phyloP scores from a whole-genome alignment of 371 early-diverging fungal species.

The Nematocida major region DNA sequence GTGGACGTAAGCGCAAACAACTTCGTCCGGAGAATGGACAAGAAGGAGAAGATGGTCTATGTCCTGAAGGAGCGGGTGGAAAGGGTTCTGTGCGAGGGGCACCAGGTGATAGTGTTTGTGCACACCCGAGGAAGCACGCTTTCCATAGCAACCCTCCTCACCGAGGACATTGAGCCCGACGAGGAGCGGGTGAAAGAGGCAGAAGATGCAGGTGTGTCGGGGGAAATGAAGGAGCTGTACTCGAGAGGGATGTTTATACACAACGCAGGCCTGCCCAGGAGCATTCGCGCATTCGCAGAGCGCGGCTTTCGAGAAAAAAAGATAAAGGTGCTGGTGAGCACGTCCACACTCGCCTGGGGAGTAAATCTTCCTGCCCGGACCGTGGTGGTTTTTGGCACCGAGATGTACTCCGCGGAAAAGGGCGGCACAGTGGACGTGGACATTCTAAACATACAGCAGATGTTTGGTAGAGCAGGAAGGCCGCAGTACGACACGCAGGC shows the following conservation, averaged over 20 bases:
- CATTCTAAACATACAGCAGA: conserved; percentile 72
- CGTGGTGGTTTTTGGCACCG: conserved; percentile 96
- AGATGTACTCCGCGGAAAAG: conserved; percentile 80
- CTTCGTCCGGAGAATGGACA: conserved; percentile 45
- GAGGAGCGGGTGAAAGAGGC: background rate
- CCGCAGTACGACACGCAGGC: conserved; percentile 92
- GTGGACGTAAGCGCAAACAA: conserved; percentile 56
- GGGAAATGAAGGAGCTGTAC: conserved; percentile 26
- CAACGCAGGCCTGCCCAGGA: conserved; percentile 92
- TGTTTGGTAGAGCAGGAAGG: conserved; percentile 97
- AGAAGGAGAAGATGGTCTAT: conserved; percentile 8
- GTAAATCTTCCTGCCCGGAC: conserved; percentile 98
- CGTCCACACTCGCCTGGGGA: conserved; percentile 99
- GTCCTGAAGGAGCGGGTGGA: conserved; percentile 6
- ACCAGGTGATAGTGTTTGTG: conserved; percentile 47
- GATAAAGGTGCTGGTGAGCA: conserved; percentile 84
- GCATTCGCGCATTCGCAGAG: conserved; percentile 84
- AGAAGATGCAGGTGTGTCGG: conserved; percentile 8
- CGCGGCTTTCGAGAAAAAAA: conserved; percentile 80
- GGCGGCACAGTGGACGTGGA: conserved; percentile 79
- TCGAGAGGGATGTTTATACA: conserved; percentile 79
- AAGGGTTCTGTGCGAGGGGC: conserved; percentile 3
- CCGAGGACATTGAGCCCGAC: background rate
- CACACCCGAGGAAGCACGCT: conserved; percentile 22
- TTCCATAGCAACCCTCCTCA: conserved; percentile 24